Evolutionary conservation across 306 rosid genomes (phyloP).

Genomic region (Vigna radiata): DNA sequence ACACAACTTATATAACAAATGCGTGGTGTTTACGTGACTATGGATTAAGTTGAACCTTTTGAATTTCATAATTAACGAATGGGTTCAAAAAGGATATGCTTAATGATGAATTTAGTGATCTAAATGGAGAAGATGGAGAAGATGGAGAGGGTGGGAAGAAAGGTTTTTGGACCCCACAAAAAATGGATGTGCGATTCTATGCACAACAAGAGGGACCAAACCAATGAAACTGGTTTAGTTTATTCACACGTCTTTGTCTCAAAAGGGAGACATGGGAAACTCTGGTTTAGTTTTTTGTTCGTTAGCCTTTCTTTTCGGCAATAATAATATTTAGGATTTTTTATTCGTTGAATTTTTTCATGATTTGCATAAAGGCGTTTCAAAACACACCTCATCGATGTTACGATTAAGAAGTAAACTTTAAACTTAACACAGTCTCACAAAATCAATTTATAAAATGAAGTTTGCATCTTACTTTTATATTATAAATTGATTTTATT

Average conservation of each 20-base stretch:
- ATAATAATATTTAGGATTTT: constrained; percentile 20
- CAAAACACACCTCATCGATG: too few species aligned
- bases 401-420: too few species aligned
- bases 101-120: constrained; percentile 19
- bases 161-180: constrained; percentile 60
- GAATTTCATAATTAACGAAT: constrained; percentile 26
- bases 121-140: constrained; percentile 44
- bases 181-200: constrained; percentile 77
- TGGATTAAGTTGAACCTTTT: constrained; percentile 35
- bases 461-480: too few species aligned
- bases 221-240: constrained; percentile 58
- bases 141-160: constrained; percentile 45
- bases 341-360: background rate
- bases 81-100: constrained; percentile 40
- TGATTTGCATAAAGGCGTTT: constrained; percentile 50
- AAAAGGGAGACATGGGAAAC: constrained; percentile 50
- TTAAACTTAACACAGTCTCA: too few species aligned
- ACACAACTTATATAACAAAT: background rate
- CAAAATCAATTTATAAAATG: too few species aligned
- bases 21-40: constrained; percentile 46
- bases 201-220: constrained; percentile 51
- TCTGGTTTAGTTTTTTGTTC: constrained; percentile 57
- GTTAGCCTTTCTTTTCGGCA: constrained; percentile 49
- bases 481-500: too few species aligned
- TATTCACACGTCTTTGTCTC: constrained; percentile 60